Evolutionary conservation across 768 basidiomycete genomes (phyloP).

Genomic region (Boletus vermiculosoides): DNA sequence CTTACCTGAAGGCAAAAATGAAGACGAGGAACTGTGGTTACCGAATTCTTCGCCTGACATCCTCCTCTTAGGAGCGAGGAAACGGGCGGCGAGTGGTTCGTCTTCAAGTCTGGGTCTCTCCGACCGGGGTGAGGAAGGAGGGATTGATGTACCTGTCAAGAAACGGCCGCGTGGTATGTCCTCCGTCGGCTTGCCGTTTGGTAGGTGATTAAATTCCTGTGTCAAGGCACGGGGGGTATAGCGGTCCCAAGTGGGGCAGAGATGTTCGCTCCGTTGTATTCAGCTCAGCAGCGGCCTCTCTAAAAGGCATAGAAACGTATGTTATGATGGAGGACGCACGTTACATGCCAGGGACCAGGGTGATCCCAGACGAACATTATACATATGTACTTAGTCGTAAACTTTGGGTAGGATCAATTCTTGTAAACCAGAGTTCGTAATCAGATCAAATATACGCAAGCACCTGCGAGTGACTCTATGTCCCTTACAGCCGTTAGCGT

Average conservation of each 20-base stretch:
- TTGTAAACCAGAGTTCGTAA: not conserved
- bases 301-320: constrained; percentile 54
- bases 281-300: constrained; percentile 45
- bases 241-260: constrained; percentile 51
- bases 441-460: not conserved
- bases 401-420: not conserved
- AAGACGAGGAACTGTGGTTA: constrained; percentile 42
- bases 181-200: not conserved
- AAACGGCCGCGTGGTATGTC: constrained; percentile 47
- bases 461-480: not conserved
- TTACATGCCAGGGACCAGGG: constrained; percentile 53
- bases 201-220: not conserved
- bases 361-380: constrained; percentile 48
- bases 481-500: not conserved
- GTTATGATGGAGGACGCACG: constrained; percentile 58
- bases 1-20: constrained; percentile 12
- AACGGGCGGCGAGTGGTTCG: constrained; percentile 26
- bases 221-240: constrained; percentile 63
- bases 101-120: constrained; percentile 26
- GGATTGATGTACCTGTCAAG: constrained; percentile 23
- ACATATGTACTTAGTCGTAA: constrained; percentile 2
- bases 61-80: constrained; percentile 31
- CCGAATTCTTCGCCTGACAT: constrained; percentile 44
- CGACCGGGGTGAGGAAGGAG: constrained; percentile 15
- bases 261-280: constrained; percentile 68